These are phyloP conservation scores for Chlorella sp. DNA, from an alignment of 139 green algal species.

Conservation along the genomic window DNA sequence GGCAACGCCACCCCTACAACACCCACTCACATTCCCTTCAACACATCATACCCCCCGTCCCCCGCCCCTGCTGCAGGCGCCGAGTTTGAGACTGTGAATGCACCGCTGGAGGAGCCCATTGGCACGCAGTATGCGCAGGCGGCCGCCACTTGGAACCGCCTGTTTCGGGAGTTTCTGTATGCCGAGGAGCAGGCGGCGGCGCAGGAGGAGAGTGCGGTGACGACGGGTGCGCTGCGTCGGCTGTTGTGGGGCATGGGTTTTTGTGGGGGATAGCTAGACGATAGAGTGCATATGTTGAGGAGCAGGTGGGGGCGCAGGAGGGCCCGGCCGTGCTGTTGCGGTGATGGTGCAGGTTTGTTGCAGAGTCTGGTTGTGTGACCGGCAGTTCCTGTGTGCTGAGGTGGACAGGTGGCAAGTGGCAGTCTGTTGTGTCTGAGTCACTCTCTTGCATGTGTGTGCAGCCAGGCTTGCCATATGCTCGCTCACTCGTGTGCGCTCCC, in stretches of 20 bases:
- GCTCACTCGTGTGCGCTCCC: too few relatives aligned
- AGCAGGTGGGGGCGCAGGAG: background rate
- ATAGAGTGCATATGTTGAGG: background rate
- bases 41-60: too few relatives aligned
- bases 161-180: conserved; percentile 39
- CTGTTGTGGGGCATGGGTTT: background rate
- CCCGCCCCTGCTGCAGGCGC: conserved; percentile 44
- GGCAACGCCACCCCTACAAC: too few relatives aligned
- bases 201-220: background rate
- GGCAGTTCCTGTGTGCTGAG: too few relatives aligned
- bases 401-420: too few relatives aligned
- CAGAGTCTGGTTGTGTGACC: background rate
- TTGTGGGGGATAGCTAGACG: background rate
- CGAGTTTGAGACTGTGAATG: conserved; percentile 81
- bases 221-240: background rate
- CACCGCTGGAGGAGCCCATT: conserved; percentile 52
- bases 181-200: conserved; percentile 19
- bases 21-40: background rate
- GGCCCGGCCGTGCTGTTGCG: too few relatives aligned
- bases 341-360: too few relatives aligned
- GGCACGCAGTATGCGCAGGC: conserved; percentile 42
- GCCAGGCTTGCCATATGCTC: background rate
- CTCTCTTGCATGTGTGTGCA: too few relatives aligned
- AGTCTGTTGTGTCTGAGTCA: too few relatives aligned
- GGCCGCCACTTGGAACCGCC: conserved; percentile 47